Evolutionary conservation across 164 flowering plant species (phyloP), one percentile per base, ranked within the genome.

Genomic region (Sedum album): DNA sequence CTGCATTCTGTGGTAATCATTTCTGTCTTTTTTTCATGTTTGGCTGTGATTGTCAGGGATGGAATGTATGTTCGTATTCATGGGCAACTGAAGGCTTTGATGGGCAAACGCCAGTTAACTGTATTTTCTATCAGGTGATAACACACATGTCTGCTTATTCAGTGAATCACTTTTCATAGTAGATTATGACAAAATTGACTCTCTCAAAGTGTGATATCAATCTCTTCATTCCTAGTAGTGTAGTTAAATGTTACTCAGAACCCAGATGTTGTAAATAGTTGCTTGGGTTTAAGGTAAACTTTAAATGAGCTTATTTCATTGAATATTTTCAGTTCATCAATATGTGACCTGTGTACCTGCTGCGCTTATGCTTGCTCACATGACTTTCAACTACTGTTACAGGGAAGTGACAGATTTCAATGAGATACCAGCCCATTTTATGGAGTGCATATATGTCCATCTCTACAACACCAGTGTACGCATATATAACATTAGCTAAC

Each of bases 351-450:
- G 8, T 28, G 31, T 57, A 57, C 20, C 33, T 26, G n/a, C 62
- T 57, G 14, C 20, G 31, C 33, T 31, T 31, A 28, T 30, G 31
- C 33, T 31, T 31, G 25, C 36, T 67, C 49, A 31, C 28, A 31
- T 36, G 30, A 14, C 53, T 46, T 33, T 67, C 60, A 51, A 25
- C 33, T 78, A 46, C 71, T 64, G 62, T 80, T 78, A 68, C 88
- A 93, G 98, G 91, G 89, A 92, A 64, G 77, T 93, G 63, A 82
- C 78, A 23, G 89, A 93, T 73, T 93, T 81, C 61, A 84, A 91
- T 78, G 91, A 91, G 81, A 73, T 93, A 73, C 70, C 93, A 42
- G 66, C 62, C 79, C 98, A 93, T 80, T 93, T 86, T 68, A 61
- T 85, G 28, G 94, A 91, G 75, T 93, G 96, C 64, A 80, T 86